phyloP scores from a whole-genome alignment of 305 asterid genomes.

The Fraxinus dipetala region DNA sequence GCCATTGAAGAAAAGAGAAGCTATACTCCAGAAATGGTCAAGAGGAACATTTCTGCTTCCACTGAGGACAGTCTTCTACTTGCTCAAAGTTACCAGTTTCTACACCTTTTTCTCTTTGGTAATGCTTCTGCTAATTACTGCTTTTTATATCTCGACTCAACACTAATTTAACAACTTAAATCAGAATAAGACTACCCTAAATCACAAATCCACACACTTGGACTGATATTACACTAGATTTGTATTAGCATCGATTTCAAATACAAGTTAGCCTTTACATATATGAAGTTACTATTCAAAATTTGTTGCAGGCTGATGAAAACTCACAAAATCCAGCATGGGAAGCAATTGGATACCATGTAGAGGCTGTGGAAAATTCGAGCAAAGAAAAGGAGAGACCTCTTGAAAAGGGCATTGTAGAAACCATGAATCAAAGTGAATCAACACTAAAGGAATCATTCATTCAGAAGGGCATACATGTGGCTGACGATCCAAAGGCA shows the following conservation, averaged over 20 bases:
- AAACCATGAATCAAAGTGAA: conserved; percentile 44
- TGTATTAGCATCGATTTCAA: background rate
- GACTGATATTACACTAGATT: background rate
- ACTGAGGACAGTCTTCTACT: conserved; percentile 45
- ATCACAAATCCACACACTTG: background rate
- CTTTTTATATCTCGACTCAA: background rate
- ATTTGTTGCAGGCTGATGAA: conserved; percentile 58
- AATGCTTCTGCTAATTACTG: conserved; percentile 9
- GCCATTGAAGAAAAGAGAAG: conserved; percentile 56
- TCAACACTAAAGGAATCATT: conserved; percentile 53
- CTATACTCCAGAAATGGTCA: conserved; percentile 69
- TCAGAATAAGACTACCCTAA: background rate
- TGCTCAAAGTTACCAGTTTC: conserved; percentile 44
- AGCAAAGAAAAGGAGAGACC: conserved; percentile 44
- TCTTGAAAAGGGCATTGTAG: conserved; percentile 69
- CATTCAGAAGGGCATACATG: conserved; percentile 45
- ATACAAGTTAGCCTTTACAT: background rate
- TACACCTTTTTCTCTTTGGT: conserved; percentile 66
- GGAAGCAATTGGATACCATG: conserved; percentile 70
- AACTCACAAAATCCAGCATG: conserved; percentile 59
- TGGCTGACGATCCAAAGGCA: conserved; percentile 35
- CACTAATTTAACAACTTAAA: background rate
- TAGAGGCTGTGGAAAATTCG: conserved; percentile 33
- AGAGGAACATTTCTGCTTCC: conserved; percentile 50
- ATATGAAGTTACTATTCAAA: background rate